Evolutionary conservation across 192 early-diverging fungal species (phyloP).

Genomic region (Pilobolus umbonatus): DNA sequence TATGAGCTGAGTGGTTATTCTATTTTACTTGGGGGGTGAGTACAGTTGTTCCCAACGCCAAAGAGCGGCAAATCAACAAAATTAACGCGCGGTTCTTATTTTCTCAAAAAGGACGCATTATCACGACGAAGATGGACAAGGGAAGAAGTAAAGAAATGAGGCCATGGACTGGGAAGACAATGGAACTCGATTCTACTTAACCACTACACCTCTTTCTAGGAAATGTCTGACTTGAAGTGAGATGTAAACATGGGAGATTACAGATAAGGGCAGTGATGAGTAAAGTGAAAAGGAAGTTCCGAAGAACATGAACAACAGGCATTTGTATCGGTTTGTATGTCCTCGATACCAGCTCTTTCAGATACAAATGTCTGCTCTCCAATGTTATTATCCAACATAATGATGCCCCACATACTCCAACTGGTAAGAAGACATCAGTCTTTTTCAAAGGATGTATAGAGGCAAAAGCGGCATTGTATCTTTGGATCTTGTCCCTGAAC

Average conservation of each 20-base stretch:
- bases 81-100: too few relatives aligned
- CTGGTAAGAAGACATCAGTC: constrained; percentile 1
- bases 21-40: too few relatives aligned
- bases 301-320: neutral
- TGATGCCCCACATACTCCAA: constrained; percentile 4
- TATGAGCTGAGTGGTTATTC: too few relatives aligned
- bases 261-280: neutral
- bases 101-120: neutral
- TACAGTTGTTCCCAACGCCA: too few relatives aligned
- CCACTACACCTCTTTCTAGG: neutral
- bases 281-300: constrained; percentile 3
- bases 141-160: constrained; percentile 2
- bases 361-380: constrained; percentile 5
- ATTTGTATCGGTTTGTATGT: constrained; percentile 2
- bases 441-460: neutral
- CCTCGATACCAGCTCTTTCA: constrained; percentile 3
- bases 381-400: neutral
- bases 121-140: constrained; percentile 6
- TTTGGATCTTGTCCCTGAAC: too few relatives aligned
- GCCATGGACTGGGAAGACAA: constrained; percentile 10
- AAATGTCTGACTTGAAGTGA: neutral
- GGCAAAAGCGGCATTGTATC: too few relatives aligned
- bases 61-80: too few relatives aligned
- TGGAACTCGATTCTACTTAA: neutral
- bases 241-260: constrained; percentile 1